These are phyloP conservation scores for Macadamia tetraphylla DNA, from an alignment of 164 flowering plant genomes.

Conservation along the genomic window DNA sequence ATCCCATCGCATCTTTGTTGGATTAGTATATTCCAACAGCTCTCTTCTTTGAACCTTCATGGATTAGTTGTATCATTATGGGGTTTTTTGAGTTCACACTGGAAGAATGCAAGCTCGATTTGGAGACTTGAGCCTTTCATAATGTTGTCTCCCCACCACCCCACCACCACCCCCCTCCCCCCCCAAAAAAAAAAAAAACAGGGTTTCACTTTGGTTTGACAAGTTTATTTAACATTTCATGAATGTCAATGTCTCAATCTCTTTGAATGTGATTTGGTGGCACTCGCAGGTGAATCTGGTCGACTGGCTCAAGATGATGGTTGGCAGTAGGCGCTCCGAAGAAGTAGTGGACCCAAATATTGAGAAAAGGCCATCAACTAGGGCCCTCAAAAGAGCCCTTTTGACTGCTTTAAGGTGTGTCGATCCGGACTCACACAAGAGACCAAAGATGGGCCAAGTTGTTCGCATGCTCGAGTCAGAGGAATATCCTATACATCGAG, in stretches of 20 bases:
- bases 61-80: too few species aligned
- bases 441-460: slow-evolving; percentile 91
- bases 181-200: too few species aligned
- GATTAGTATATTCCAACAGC: too few species aligned
- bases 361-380: slow-evolving; percentile 66
- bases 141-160: neutral
- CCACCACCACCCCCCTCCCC: too few species aligned
- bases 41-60: too few species aligned
- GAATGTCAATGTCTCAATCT: neutral
- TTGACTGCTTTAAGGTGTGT: slow-evolving; percentile 84
- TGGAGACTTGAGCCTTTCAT: neutral
- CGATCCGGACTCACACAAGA: slow-evolving; percentile 72
- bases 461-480: slow-evolving; percentile 90
- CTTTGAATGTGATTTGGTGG: slow-evolving; percentile 7
- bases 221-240: neutral
- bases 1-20: too few species aligned
- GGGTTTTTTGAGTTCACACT: too few species aligned
- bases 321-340: slow-evolving; percentile 67
- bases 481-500: slow-evolving; percentile 74
- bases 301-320: slow-evolving; percentile 91
- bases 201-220: neutral
- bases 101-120: too few species aligned
- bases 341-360: slow-evolving; percentile 83
- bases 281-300: slow-evolving; percentile 70
- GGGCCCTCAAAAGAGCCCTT: slow-evolving; percentile 76